Evolutionary conservation across 2,329 filamentous ascomycete genomes (phyloP), one percentile per base, ranked within the genome.

Genomic region (Alternaria angustiovoidea): DNA sequence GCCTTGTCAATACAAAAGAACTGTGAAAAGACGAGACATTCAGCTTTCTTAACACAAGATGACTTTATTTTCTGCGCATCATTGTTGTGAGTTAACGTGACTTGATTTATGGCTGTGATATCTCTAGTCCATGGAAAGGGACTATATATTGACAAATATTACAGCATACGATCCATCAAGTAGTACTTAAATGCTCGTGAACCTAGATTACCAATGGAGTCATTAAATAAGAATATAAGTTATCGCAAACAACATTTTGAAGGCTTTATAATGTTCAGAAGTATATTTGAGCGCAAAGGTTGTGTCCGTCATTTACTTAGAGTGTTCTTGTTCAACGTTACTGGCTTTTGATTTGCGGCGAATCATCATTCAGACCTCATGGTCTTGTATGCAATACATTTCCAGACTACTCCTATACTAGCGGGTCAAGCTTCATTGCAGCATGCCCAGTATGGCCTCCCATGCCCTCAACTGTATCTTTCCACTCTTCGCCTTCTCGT

Each of bases 381-480:
- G 39, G 16, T 12, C 12, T 42, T 42, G 12, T 24, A 14, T 16
- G 20, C 11, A 42, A 42, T 16, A 12, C 6, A 8, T 8, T 7
- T 42, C 20, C 20, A 24, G 14, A 24, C 6, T 11, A 8, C 3
- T 26, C 3, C 0, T 38, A 20, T 49, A 22, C 14, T 20, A 49
- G 11, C 24, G 5, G 18, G 14, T 38, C 32, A 1, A 36, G 0
- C 16, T 2, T 56, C 39, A 69, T 32, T 67, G 60, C 4, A 71
- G 42, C 46, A 65, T 48, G 16, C 75, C 76, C 54, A 78, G 51
- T 38, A 79, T 39, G 3, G 68, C 77, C 61, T 79, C 76, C 77
- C 77, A 80, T 52, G 77, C 69, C 57, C 66, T 69, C 63, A 80
- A 59, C 28, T 57, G 60, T 20, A 79, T 39, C 18, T 38, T 47